Base-by-base conservation (phyloP, 129 eudicot species). In the Sambucus nigra region DNA sequence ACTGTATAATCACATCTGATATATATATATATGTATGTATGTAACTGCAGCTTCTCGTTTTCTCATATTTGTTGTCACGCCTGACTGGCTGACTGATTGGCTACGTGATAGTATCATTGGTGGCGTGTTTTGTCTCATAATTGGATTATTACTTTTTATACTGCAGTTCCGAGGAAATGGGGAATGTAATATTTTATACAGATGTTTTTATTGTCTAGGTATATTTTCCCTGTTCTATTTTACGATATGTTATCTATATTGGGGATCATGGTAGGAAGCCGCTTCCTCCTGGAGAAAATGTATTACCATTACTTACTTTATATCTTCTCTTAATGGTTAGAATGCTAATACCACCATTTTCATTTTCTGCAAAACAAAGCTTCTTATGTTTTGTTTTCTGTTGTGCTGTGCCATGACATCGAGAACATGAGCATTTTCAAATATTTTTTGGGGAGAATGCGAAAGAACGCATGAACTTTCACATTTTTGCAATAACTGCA, bases 11-110 rank as follows among this genome's bases (percentile, higher is more conserved):
- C n/a, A n/a, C n/a, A n/a, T 11, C 53, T 47, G 47, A 19, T 14
- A 48, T 25, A 0, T 28, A 45, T 59, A 9, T 35, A 2, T 4
- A 29, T 53, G 25, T 19, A 7, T 12, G 14, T 40, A 24, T 29
- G 11, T 54, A 10, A 20, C 5, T 61, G 74, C 74, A 69, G 74
- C 49, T 47, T 61, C 68, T 32, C 74, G 74, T 7, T 60, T 69
- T 61, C 49, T 61, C 42, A 20, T 61, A 24, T 69, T 69, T 54
- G 74, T 61, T 10, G 46, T 69, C 17, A 33, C 53, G 8, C 74
- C 74, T 7, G 57, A 60, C 60, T 69, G 74, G 74, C 57, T 61
- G 51, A 63, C 74, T 32, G 14, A 44, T 53, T 63, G 53, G 47
- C 58, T 69, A 28, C 74, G 74, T 40, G 67, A 69, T 56, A 60